phyloP scores from a whole-genome alignment of 768 basidiomycete species.

The Dentipellis sp. region DNA sequence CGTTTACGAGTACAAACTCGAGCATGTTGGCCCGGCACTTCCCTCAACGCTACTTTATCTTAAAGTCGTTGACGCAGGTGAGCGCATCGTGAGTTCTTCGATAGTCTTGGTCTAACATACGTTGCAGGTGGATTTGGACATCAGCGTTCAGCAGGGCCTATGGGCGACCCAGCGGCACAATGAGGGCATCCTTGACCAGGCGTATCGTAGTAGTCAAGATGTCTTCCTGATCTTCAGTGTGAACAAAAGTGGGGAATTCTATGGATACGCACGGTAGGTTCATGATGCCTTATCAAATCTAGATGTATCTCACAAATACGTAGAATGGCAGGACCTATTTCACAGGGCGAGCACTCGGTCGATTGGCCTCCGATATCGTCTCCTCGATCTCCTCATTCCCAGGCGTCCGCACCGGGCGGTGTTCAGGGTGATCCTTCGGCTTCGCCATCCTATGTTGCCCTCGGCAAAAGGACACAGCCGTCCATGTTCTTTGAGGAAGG shows the following conservation, averaged over 20 bases:
- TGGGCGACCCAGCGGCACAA: conserved; percentile 96
- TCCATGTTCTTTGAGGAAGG: conserved; percentile 27
- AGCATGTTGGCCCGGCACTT: conserved; percentile 70
- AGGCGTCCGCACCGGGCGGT: not conserved
- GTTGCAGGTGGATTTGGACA: conserved; percentile 61
- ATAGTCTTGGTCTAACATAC: not conserved
- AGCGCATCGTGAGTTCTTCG: conserved; percentile 12
- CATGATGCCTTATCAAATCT: not conserved
- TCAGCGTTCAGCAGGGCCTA: conserved; percentile 66
- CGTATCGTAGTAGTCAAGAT: conserved; percentile 82
- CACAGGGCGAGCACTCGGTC: conserved; percentile 37
- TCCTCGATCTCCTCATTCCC: not conserved
- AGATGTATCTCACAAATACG: not conserved
- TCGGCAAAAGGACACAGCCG: not conserved
- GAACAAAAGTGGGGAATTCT: conserved; percentile 92
- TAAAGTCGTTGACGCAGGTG: conserved; percentile 81
- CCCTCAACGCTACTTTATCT: conserved; percentile 85
- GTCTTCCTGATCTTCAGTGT: conserved; percentile 89
- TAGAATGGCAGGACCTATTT: conserved; percentile 68
- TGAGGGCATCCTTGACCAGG: conserved; percentile 84
- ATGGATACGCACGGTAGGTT: conserved; percentile 76
- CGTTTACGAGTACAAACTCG: conserved; percentile 76
- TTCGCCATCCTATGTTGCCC: conserved; percentile 4
- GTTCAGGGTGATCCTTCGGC: not conserved
- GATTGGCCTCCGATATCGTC: conserved; percentile 38